Percentiles rank a stretch among this genome's conserved stretches.
Conservation (phyloP, 352 stramenopile genomes). For the Pythium biforme region DNA sequence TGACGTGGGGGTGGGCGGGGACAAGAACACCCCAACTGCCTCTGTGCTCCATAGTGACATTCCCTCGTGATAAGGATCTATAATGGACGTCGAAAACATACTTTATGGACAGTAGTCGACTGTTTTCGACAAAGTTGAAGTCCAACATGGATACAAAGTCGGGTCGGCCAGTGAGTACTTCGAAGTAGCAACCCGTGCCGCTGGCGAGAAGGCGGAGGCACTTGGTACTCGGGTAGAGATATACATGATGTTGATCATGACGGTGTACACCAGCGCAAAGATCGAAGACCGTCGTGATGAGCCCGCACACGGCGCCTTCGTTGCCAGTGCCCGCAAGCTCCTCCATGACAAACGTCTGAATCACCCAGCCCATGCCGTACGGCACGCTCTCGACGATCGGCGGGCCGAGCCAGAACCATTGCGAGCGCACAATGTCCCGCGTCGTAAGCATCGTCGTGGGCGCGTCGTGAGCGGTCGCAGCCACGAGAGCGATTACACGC, state of each 20-base stretch:
- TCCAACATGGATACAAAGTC: neutral
- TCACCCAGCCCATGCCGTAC: neutral
- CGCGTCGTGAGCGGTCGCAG: neutral
- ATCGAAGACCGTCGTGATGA: constrained; percentile 32
- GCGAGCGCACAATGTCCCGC: neutral
- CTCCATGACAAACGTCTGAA: neutral
- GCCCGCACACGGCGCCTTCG: constrained; percentile 21
- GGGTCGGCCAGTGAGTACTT: no score
- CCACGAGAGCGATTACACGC: neutral
- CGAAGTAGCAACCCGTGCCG: no score
- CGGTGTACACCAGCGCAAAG: no score
- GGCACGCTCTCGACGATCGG: neutral
- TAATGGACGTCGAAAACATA: constrained; percentile 1
- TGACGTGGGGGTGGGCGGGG: constrained; percentile 18
- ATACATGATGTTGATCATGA: no score
- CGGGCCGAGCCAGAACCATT: neutral
- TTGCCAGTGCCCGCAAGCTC: neutral
- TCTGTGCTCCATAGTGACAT: constrained; percentile 4
- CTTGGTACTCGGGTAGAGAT: no score
- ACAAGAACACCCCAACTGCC: constrained; percentile 15
- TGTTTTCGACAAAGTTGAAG: constrained; percentile 14
- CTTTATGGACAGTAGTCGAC: neutral
- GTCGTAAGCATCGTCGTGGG: neutral
- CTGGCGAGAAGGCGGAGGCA: no score
- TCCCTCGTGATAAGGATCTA: no score